A percentile compares a stretch with the other conserved stretches of the same genome.
Evolutionary conservation across 106 monocot genomes (phyloP).

Genomic region (Posidonia australis): DNA sequence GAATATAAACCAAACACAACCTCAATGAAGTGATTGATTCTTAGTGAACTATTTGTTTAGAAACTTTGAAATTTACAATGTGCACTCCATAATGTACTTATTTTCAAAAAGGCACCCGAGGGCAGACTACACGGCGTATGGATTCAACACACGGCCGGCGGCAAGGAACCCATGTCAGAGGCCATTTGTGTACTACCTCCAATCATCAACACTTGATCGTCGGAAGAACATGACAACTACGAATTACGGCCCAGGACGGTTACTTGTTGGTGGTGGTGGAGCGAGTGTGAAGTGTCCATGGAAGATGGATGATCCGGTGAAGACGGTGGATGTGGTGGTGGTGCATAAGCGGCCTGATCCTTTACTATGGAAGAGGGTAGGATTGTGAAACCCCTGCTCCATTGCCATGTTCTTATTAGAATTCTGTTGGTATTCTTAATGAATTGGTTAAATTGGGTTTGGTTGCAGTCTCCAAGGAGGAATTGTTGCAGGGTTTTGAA

Average conservation of each 20-base stretch:
- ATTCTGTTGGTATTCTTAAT: not conserved
- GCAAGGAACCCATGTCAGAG: slow-evolving; percentile 76
- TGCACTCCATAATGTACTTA: not conserved
- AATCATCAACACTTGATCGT: slow-evolving; percentile 9
- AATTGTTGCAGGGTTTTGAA: slow-evolving; percentile 31
- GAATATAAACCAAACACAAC: too few species aligned
- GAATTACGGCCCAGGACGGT: slow-evolving; percentile 19
- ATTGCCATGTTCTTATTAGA: not conserved
- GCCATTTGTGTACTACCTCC: slow-evolving; percentile 62
- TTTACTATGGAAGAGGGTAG: slow-evolving; percentile 14
- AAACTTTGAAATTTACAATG: too few species aligned
- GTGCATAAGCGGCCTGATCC: slow-evolving; percentile 81
- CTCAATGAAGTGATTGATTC: too few species aligned
- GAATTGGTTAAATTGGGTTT: not conserved
- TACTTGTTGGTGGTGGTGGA: slow-evolving; percentile 7
- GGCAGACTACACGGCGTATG: slow-evolving; percentile 77
- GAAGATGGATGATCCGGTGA: slow-evolving; percentile 52
- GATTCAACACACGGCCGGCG: slow-evolving; percentile 78
- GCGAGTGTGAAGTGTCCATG: slow-evolving; percentile 43
- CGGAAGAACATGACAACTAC: slow-evolving; percentile 38
- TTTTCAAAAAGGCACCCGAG: slow-evolving; percentile 18
- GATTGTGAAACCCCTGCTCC: too few species aligned
- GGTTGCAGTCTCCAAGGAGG: slow-evolving; percentile 34
- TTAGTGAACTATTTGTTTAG: too few species aligned
- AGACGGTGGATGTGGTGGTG: slow-evolving; percentile 34